Base-by-base conservation (phyloP, 192 early-diverging fungal species). In the Spizellomyces punctatus region DNA sequence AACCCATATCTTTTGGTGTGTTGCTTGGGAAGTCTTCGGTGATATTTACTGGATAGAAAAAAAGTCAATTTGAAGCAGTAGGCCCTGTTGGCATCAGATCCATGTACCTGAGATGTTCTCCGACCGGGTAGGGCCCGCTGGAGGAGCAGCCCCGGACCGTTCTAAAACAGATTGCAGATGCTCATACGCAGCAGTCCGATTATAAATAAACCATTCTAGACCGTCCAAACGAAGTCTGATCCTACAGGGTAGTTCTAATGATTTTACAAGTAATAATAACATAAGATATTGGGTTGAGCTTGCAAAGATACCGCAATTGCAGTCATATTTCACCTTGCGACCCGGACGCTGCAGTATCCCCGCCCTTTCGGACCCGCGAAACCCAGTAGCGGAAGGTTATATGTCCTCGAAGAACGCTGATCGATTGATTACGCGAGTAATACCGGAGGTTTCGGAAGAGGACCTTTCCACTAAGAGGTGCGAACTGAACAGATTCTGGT, bases 191-290 rank as follows among this genome's bases (percentile, higher is more conserved):
- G 89, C 80, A 42, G 87, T 82, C 59, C 91, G 81, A 59, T 94
- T 94, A 79, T 93, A 94, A 56, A 91, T 86, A 74, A 93, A 93
- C 83, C 88, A 89, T 64, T 94, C 93, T 6, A 93, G 69, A 5
- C 93, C 93, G 27, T 93, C 87, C 7, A 94, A 64, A 21, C 86
- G 80, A 64, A 89, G 82, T 47, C 77, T 79, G 55, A 93, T 82
- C 16, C 91, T 80, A 63, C 88, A 90, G 3, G 73, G 73, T 6
- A 62, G 54, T 19, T 75, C 73, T 55, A 14, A 16, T 8, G 17
- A 61, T 27, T 19, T 19, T 4, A 36, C 27, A 36, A 3, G 27
- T 36, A 3, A 36, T 36, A 36, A 36, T 36, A 0, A 36, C 1
- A 3, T 36, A 36, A 36, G 27, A 0, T 36, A 3, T 36, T 36